These are phyloP conservation scores for Saccharomycopsis amapae DNA, from an alignment of 805 yeast genomes.

Conservation along the genomic window DNA sequence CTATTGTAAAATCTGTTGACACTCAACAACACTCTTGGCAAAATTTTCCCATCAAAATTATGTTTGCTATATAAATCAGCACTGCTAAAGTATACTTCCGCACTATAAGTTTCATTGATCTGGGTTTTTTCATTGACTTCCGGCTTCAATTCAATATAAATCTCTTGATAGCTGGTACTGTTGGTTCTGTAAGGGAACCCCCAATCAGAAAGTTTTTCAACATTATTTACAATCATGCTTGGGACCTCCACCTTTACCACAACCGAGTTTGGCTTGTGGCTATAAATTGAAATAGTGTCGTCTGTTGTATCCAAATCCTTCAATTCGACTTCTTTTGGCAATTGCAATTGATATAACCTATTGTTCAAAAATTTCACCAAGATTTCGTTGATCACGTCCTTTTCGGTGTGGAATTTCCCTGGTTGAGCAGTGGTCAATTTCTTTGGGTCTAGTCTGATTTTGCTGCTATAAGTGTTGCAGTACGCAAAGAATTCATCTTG, in stretches of 20 bases:
- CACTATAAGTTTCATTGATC: slow-evolving; percentile 14
- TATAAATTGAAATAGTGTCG: neutral
- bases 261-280: neutral
- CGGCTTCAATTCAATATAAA: slow-evolving; percentile 20
- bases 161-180: slow-evolving; percentile 10
- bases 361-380: slow-evolving; percentile 4
- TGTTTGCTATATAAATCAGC: slow-evolving; percentile 18
- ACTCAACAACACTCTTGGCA: slow-evolving; percentile 15
- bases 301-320: neutral
- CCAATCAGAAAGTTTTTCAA: slow-evolving; percentile 13
- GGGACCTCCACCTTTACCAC: slow-evolving; percentile 11
- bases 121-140: slow-evolving; percentile 16
- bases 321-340: neutral
- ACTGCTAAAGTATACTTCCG: slow-evolving; percentile 15
- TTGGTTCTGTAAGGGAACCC: slow-evolving; percentile 19
- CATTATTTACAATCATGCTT: neutral
- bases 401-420: neutral
- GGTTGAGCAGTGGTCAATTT: slow-evolving; percentile 5
- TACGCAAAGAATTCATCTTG: slow-evolving; percentile 18
- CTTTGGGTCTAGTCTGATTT: slow-evolving; percentile 13
- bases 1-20: slow-evolving; percentile 11
- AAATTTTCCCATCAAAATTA: slow-evolving; percentile 20
- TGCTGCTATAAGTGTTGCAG: slow-evolving; percentile 16
- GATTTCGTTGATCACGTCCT: slow-evolving; percentile 7
- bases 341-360: neutral